Conservation (phyloP, 306 rosid genomes). For the Elaeagnus macrophylla region DNA sequence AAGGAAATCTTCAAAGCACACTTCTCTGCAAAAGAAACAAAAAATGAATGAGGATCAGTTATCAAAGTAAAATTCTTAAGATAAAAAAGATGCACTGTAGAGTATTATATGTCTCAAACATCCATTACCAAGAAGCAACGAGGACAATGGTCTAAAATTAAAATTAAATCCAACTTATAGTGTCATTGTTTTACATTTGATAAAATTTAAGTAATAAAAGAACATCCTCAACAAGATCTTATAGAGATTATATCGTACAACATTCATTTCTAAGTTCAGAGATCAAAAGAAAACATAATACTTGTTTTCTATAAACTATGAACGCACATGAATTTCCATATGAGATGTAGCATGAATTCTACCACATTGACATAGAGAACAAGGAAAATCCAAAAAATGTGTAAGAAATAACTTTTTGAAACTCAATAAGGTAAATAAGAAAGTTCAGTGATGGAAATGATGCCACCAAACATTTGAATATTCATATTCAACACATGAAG, state of each 20-base stretch:
- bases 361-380: no score
- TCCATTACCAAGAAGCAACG: background rate
- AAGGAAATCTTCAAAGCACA: conserved; percentile 86
- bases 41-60: background rate
- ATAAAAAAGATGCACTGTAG: background rate
- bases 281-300: background rate
- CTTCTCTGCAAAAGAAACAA: conserved; percentile 55
- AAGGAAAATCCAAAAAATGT: no score
- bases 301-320: no score
- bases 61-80: background rate
- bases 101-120: background rate
- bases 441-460: no score
- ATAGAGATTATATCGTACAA: background rate
- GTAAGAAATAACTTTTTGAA: no score
- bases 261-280: background rate
- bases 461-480: no score
- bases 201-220: background rate
- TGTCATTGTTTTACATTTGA: background rate
- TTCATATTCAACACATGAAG: no score
- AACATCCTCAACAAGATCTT: no score
- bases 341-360: no score
- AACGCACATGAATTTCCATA: no score
- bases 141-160: background rate
- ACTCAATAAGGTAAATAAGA: no score
- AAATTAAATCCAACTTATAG: background rate